Base-by-base conservation (phyloP, 345 rosid species). In the Populus ilicifolia region DNA sequence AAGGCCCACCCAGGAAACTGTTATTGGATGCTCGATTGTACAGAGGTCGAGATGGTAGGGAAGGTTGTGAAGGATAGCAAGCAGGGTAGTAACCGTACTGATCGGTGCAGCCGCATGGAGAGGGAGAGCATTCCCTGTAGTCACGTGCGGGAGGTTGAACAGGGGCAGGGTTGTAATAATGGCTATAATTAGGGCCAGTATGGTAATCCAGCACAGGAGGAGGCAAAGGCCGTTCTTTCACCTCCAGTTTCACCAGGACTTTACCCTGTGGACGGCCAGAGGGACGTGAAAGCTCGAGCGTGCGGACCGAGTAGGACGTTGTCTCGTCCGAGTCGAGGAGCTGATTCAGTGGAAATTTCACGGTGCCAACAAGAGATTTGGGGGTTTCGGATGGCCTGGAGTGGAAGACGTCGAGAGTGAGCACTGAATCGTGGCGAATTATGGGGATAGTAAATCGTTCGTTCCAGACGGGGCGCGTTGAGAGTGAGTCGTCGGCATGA, bases 91-190 rank as follows among this genome's bases (percentile, higher is more conserved):
- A 87, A 12, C 43, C 48, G 59, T 77, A 69, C 35, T 41, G 86
- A 68, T 80, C 87, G 14, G 84, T 59, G 69, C 75, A 81, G 0
- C n/a, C 56, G 69, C 64, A 78, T 5, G 76, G 80, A n/a, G 69
- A 44, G n/a, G 75, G 69, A 67, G 90, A 72, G 75, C 67, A 87
- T 18, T 80, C 85, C 64, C 87, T 73, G 80, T 86, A 85, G 39
- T 84, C 88, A 35, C 88, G 90, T 0, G 82, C 36, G 20, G 46
- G 48, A 4, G 59, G 59, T 50, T 6, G 86, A 75, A 85, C 81
- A 78, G 87, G 89, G 73, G 84, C 75, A 52, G 85, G 79, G 62
- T 82, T 80, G 92, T 81, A 87, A 84, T 78, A 89, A 67, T 84
- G 71, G 63, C 70, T 76, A 20, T 77, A 78, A n/a, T 73, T 83